phyloP scores from a whole-genome alignment of 768 basidiomycete genomes.

The Obba rivulosa region DNA sequence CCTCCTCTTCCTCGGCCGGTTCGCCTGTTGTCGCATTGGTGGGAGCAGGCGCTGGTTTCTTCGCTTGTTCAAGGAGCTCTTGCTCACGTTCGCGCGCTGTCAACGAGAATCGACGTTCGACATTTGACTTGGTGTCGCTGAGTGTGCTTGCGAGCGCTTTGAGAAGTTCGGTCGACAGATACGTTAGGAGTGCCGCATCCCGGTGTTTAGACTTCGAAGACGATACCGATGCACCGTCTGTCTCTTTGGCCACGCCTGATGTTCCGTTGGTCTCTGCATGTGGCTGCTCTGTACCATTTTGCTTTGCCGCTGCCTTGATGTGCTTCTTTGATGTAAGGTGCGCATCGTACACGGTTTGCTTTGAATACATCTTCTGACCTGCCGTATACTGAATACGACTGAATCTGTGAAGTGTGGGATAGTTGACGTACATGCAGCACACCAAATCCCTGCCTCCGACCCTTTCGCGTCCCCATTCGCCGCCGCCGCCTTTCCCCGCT shows the following conservation, averaged over 20 bases:
- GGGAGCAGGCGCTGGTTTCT: slow-evolving; percentile 44
- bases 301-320: slow-evolving; percentile 80
- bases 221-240: slow-evolving; percentile 39
- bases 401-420: slow-evolving; percentile 5
- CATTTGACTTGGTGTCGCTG: slow-evolving; percentile 91
- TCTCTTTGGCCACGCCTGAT: slow-evolving; percentile 38
- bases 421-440: slow-evolving; percentile 72
- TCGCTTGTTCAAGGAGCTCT: slow-evolving; percentile 72
- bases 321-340: slow-evolving; percentile 96
- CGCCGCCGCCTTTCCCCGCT: slow-evolving; percentile 30
- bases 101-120: slow-evolving; percentile 92
- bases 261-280: slow-evolving; percentile 57
- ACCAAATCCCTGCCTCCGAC: slow-evolving; percentile 79
- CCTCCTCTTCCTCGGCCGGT: slow-evolving; percentile 76
- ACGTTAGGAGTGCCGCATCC: slow-evolving; percentile 65
- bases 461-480: slow-evolving; percentile 31
- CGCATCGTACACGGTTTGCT: slow-evolving; percentile 96
- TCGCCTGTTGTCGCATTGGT: slow-evolving; percentile 41
- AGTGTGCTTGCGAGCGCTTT: slow-evolving; percentile 57
- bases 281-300: slow-evolving; percentile 35
- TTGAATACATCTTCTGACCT: slow-evolving; percentile 95
- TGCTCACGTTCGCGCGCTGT: slow-evolving; percentile 98
- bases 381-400: slow-evolving; percentile 3
- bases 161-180: slow-evolving; percentile 66
- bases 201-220: slow-evolving; percentile 45